Evolutionary conservation across 2,329 filamentous ascomycete species (phyloP).

Genomic region (Zarea fungicola): DNA sequence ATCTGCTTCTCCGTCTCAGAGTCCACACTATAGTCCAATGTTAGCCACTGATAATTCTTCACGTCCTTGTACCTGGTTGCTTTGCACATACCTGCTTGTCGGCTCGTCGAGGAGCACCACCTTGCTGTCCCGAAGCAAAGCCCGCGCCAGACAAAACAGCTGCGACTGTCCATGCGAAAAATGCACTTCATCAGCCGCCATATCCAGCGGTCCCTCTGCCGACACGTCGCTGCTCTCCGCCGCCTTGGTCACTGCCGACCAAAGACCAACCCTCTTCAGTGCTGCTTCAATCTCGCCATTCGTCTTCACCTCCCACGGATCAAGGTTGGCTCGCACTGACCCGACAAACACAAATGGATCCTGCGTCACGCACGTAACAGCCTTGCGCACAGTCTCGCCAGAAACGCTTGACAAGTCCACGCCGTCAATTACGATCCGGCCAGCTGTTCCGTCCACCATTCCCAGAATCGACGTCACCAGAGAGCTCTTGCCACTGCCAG

Average conservation of each 20-base stretch:
- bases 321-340: slow-evolving; percentile 2
- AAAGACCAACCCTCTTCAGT: background rate
- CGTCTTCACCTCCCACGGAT: background rate
- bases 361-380: slow-evolving; percentile 1
- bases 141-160: slow-evolving; percentile 1
- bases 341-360: slow-evolving; percentile 4
- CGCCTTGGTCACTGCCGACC: background rate
- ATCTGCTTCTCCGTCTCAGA: slow-evolving; percentile 2
- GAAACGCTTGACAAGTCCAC: background rate
- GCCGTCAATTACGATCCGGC: slow-evolving; percentile 2
- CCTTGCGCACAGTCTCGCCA: background rate
- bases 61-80: no score
- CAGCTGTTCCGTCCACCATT: slow-evolving; percentile 1
- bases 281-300: background rate
- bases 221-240: background rate
- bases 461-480: slow-evolving; percentile 7
- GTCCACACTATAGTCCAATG: slow-evolving; percentile 6
- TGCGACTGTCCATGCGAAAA: slow-evolving; percentile 5
- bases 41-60: background rate
- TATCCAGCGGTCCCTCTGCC: background rate
- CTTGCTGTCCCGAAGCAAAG: slow-evolving; percentile 3
- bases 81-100: slow-evolving; percentile 1
- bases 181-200: slow-evolving; percentile 1
- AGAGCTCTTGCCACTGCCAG: slow-evolving; percentile 8
- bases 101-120: slow-evolving; percentile 5